Percentiles rank a stretch among this genome's conserved stretches.
Conservation (phyloP, 1,284 basidiomycete species). For the Ganoderma lucidum region DNA sequence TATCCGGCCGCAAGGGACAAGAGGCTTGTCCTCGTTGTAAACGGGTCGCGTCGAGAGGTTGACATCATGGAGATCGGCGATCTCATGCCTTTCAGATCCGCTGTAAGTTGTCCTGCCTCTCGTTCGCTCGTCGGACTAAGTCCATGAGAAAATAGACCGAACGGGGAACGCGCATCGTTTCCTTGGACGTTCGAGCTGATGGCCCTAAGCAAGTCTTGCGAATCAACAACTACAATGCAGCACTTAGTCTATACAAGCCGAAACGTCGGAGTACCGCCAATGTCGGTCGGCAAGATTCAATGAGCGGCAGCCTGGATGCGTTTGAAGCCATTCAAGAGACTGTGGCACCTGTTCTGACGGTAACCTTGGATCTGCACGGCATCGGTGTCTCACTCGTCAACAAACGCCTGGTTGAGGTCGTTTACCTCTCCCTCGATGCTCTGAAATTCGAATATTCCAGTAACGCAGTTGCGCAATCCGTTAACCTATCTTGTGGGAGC, state of each 20-base stretch:
- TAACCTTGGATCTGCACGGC: conserved; percentile 87
- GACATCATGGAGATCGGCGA: conserved; percentile 98
- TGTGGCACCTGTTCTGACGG: conserved; percentile 70
- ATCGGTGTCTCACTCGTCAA: conserved; percentile 96
- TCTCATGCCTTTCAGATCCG: conserved; percentile 90
- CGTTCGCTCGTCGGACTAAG: conserved; percentile 19
- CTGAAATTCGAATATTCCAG: conserved; percentile 90
- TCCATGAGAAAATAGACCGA: conserved; percentile 49
- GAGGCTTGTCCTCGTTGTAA: conserved; percentile 76
- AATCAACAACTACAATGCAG: conserved; percentile 89
- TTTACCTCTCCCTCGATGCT: conserved; percentile 86
- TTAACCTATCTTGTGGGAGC: conserved; percentile 87
- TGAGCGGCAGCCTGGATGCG: conserved; percentile 72
- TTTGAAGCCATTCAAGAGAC: conserved; percentile 93
- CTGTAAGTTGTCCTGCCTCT: conserved; percentile 50
- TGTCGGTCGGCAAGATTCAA: conserved; percentile 73
- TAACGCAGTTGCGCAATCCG: conserved; percentile 83
- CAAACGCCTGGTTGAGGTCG: conserved; percentile 86
- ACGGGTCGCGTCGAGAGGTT: conserved; percentile 74
- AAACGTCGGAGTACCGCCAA: conserved; percentile 62
- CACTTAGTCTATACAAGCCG: conserved; percentile 91
- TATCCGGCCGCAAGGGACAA: conserved; percentile 89
- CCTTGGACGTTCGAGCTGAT: conserved; percentile 94
- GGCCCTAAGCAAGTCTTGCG: conserved; percentile 88
- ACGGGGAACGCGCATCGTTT: conserved; percentile 69